These are phyloP conservation scores for Trichoderma sp. DNA, from an alignment of 2,329 filamentous ascomycete genomes.

Conservation along the genomic window DNA sequence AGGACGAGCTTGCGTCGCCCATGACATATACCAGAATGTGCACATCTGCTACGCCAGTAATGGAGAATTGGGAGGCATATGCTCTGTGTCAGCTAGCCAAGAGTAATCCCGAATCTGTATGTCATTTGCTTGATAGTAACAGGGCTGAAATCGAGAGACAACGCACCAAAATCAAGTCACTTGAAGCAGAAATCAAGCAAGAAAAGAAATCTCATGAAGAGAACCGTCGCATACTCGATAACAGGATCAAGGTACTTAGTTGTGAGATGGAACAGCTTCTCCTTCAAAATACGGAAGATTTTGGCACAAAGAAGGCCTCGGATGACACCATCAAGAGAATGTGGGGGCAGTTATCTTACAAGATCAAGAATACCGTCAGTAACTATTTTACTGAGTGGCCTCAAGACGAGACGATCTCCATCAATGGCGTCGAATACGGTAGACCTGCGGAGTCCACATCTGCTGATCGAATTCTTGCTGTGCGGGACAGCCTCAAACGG, in stretches of 20 bases:
- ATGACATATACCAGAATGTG: fast-evolving
- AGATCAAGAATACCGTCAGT: background rate
- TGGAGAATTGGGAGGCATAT: background rate
- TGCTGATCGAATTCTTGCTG: too few relatives aligned
- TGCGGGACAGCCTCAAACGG: background rate
- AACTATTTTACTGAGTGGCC: background rate
- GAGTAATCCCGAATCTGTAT: background rate
- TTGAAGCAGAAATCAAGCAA: background rate
- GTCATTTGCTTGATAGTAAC: background rate
- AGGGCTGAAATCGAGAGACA: background rate
- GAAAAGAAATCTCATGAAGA: background rate
- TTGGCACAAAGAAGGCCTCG: background rate
- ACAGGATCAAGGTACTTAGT: background rate
- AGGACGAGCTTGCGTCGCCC: background rate
- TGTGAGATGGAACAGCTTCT: background rate
- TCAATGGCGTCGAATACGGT: too few relatives aligned
- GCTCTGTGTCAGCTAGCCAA: background rate
- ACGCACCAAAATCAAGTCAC: background rate
- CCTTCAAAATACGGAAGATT: background rate
- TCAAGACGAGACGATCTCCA: background rate
- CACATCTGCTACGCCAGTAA: background rate
- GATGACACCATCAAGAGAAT: background rate
- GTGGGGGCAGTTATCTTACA: background rate
- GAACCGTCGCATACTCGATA: background rate
- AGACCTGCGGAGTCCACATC: fast-evolving